Conservation (phyloP, 1,284 basidiomycete species). For the Cutaneotrichosporon cyanovorans region DNA sequence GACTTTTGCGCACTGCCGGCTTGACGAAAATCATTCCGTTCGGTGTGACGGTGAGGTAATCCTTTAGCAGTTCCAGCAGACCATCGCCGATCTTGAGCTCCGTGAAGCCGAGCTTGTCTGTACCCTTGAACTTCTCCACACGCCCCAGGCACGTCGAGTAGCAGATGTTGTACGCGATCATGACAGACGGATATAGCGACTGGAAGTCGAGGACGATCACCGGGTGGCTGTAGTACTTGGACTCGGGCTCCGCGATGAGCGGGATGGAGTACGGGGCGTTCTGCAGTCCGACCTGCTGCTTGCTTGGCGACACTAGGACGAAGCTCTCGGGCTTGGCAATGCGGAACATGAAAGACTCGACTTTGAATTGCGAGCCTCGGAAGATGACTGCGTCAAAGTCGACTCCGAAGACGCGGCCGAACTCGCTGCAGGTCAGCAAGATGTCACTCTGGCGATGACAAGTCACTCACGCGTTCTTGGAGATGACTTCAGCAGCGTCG, state of each 20-base stretch:
- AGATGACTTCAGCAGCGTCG: constrained; percentile 69
- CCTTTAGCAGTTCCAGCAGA: constrained; percentile 59
- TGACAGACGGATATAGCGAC: constrained; percentile 89
- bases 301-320: constrained; percentile 77
- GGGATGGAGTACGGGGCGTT: constrained; percentile 89
- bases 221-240: constrained; percentile 86
- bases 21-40: constrained; percentile 95
- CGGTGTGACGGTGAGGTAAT: constrained; percentile 76
- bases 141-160: constrained; percentile 95
- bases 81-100: constrained; percentile 67
- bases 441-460: too few species aligned
- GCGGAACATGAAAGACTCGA: constrained; percentile 95
- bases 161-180: constrained; percentile 98
- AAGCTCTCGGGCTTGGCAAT: constrained; percentile 96
- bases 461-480: constrained; percentile 87
- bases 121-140: constrained; percentile 71
- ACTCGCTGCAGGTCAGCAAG: too few species aligned
- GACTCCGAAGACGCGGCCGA: constrained; percentile 91
- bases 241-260: constrained; percentile 87
- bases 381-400: constrained; percentile 94
- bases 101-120: constrained; percentile 73
- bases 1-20: constrained; percentile 68
- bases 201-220: constrained; percentile 92
- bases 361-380: constrained; percentile 94
- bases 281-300: constrained; percentile 82